These are phyloP conservation scores for Neonothopanus nambi DNA, from an alignment of 1,284 basidiomycete genomes.

Conservation along the genomic window DNA sequence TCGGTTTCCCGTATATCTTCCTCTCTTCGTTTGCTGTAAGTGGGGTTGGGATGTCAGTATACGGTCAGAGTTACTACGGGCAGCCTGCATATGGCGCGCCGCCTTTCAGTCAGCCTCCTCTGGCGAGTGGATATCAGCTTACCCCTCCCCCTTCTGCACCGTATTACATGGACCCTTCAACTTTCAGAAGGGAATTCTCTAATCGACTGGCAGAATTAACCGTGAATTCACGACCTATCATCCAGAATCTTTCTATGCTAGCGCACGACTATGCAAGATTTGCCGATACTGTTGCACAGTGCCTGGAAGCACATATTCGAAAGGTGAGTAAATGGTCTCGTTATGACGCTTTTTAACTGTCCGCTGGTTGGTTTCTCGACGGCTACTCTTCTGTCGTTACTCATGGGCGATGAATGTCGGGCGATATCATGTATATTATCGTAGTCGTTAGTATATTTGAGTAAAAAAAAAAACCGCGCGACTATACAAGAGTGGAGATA, in stretches of 20 bases:
- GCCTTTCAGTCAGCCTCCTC: slow-evolving; percentile 29
- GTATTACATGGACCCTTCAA: slow-evolving; percentile 67
- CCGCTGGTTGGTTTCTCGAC: too few species aligned
- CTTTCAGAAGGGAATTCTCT: slow-evolving; percentile 82
- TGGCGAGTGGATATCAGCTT: slow-evolving; percentile 33
- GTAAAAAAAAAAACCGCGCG: slow-evolving; percentile 18
- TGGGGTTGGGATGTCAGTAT: slow-evolving; percentile 10
- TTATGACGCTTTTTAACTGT: slow-evolving; percentile 14
- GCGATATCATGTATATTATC: slow-evolving; percentile 7
- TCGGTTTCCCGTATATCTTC: neutral
- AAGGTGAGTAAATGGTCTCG: slow-evolving; percentile 64
- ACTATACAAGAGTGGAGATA: neutral
- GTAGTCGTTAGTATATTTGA: slow-evolving; percentile 13
- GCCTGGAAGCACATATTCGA: slow-evolving; percentile 86
- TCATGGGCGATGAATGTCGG: neutral
- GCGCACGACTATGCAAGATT: slow-evolving; percentile 85
- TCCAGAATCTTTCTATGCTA: slow-evolving; percentile 92
- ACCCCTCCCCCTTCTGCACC: slow-evolving; percentile 43
- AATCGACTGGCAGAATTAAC: slow-evolving; percentile 82
- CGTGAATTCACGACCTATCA: slow-evolving; percentile 95
- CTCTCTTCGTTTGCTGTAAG: slow-evolving; percentile 5
- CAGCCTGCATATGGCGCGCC: slow-evolving; percentile 40
- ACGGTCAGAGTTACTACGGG: slow-evolving; percentile 32
- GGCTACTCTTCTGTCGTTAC: too few species aligned
- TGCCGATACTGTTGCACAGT: slow-evolving; percentile 84